Evolutionary conservation across 495 filamentous ascomycete species (phyloP).

Genomic region (Parmelia sp.): DNA sequence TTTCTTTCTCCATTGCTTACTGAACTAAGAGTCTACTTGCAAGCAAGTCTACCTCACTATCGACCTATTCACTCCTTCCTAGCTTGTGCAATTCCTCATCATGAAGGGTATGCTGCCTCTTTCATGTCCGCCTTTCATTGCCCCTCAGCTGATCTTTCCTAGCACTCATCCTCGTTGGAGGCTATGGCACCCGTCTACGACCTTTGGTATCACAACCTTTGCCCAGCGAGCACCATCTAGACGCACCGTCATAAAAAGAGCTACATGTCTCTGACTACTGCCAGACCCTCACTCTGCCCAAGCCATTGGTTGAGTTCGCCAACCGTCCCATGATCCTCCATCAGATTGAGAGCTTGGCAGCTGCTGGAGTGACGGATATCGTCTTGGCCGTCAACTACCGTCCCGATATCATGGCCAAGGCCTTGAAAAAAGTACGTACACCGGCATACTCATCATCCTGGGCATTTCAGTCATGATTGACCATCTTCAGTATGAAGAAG

Average conservation of each 20-base stretch:
- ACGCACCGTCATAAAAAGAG: conserved; percentile 2
- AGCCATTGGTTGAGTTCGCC: conserved; percentile 94
- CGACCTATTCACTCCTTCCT: background rate
- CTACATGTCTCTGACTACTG: conserved; percentile 17
- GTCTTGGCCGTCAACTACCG: conserved; percentile 98
- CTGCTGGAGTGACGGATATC: conserved; percentile 94
- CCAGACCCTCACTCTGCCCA: conserved; percentile 93
- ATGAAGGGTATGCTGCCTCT: conserved; percentile 14
- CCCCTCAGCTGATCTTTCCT: conserved; percentile 19
- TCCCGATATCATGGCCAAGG: conserved; percentile 85
- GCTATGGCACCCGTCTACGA: conserved; percentile 96
- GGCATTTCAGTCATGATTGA: background rate
- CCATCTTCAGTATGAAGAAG: conserved; percentile 66
- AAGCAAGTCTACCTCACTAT: background rate
- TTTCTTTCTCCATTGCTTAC: background rate
- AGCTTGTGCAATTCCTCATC: background rate
- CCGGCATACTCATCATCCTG: background rate
- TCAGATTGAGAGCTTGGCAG: conserved; percentile 91
- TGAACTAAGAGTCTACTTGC: background rate
- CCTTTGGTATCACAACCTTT: conserved; percentile 70
- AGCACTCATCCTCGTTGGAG: conserved; percentile 99
- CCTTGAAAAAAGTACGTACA: conserved; percentile 56
- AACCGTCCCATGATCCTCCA: conserved; percentile 99
- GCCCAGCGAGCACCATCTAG: conserved; percentile 16
- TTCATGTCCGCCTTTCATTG: background rate